Percentiles rank a stretch among this genome's conserved stretches.
Conservation (phyloP, 2,329 filamentous ascomycete genomes). For the Ceratocystis harringtonii region DNA sequence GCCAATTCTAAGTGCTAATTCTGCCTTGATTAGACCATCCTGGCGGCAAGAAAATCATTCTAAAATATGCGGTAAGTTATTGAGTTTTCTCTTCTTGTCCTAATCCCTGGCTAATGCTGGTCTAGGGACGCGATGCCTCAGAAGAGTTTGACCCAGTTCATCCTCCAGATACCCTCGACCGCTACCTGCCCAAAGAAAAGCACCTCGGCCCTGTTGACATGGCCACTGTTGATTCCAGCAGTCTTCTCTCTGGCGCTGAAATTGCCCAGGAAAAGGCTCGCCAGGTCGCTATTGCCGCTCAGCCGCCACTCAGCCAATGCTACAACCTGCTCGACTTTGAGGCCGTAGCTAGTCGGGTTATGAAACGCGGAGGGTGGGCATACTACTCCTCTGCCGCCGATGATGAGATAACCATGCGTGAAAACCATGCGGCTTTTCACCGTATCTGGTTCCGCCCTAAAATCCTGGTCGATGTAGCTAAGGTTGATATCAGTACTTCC, state of each 20-base stretch:
- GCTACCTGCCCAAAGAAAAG: slow-evolving; percentile 71
- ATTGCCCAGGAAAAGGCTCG: slow-evolving; percentile 44
- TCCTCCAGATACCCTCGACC: slow-evolving; percentile 74
- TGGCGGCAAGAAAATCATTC: slow-evolving; percentile 79
- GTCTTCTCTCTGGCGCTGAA: slow-evolving; percentile 43
- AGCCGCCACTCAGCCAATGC: slow-evolving; percentile 72
- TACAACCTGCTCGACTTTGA: slow-evolving; percentile 96
- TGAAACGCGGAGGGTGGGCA: slow-evolving; percentile 95
- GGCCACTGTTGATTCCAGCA: slow-evolving; percentile 51
- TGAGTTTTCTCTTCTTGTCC: neutral
- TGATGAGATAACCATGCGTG: slow-evolving; percentile 59
- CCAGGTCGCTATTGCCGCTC: slow-evolving; percentile 55
- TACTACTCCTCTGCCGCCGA: slow-evolving; percentile 87
- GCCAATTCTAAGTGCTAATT: neutral
- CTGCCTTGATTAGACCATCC: slow-evolving; percentile 51
- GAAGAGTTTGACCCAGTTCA: slow-evolving; percentile 81
- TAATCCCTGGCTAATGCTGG: neutral
- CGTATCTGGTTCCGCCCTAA: slow-evolving; percentile 93
- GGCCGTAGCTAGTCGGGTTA: slow-evolving; percentile 71
- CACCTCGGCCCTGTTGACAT: slow-evolving; percentile 85
- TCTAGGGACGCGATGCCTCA: slow-evolving; percentile 72
- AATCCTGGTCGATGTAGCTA: slow-evolving; percentile 76
- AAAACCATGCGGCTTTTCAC: slow-evolving; percentile 93
- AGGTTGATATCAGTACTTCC: slow-evolving; percentile 72
- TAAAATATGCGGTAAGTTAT: slow-evolving; percentile 64